Conservation (phyloP, 768 basidiomycete genomes). For the Tulasnella sp. region DNA sequence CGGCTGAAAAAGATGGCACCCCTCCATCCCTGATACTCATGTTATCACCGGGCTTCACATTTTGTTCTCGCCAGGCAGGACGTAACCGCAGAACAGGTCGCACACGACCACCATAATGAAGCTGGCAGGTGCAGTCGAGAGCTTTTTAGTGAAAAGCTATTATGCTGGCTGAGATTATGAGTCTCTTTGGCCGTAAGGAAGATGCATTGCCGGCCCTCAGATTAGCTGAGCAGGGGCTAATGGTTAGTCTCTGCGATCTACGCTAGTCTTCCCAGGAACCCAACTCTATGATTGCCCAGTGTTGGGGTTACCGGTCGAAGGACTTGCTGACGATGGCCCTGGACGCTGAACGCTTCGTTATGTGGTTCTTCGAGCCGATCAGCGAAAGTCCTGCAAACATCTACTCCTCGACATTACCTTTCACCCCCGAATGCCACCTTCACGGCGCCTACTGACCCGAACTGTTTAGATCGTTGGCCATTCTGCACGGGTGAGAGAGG, state of each 20-base stretch:
- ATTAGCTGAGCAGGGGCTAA: not conserved
- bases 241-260: not conserved
- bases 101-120: too few species aligned
- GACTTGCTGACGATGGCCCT: not conserved
- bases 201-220: not conserved
- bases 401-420: too few species aligned
- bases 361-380: not conserved
- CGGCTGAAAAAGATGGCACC: not conserved
- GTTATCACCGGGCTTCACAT: not conserved
- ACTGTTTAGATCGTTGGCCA: too few species aligned
- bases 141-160: not conserved
- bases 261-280: not conserved
- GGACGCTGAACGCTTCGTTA: not conserved
- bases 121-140: not conserved
- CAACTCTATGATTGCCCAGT: not conserved
- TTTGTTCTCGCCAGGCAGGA: not conserved
- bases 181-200: not conserved
- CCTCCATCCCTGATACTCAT: not conserved
- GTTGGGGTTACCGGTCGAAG: too few species aligned
- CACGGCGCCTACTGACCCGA: too few species aligned
- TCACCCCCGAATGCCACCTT: too few species aligned
- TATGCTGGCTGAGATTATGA: constrained; percentile 3
- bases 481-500: too few species aligned
- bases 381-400: not conserved
- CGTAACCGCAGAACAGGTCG: too few species aligned